Evolutionary conservation across 2,329 filamentous ascomycete species (phyloP).

Genomic region (Cordyceps pruinosa): DNA sequence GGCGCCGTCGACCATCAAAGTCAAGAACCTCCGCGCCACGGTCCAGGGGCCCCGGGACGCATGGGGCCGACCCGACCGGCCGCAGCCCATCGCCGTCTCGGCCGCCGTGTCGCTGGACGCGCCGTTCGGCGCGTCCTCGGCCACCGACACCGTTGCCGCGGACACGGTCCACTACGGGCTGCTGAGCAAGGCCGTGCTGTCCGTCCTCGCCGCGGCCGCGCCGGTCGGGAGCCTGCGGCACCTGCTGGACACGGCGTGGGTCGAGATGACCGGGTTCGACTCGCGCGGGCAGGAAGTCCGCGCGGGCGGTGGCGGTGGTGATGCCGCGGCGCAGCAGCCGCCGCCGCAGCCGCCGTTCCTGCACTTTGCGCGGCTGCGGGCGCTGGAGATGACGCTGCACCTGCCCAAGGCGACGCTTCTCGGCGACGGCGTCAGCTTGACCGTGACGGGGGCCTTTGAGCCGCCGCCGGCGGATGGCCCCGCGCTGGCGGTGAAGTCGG

Average conservation of each 20-base stretch:
- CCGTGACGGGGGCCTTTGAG: conserved; percentile 36
- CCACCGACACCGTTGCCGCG: conserved; percentile 52
- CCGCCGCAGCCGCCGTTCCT: conserved; percentile 22
- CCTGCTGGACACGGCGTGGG: conserved; percentile 28
- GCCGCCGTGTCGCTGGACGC: conserved; percentile 49
- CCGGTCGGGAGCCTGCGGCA: conserved; percentile 17
- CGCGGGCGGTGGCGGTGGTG: too few species aligned
- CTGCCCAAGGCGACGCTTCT: conserved; percentile 64
- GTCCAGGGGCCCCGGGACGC: conserved; percentile 56
- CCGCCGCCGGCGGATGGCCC: conserved; percentile 19
- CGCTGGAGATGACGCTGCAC: conserved; percentile 45
- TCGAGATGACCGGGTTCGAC: conserved; percentile 23
- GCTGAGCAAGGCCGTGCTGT: conserved; percentile 58
- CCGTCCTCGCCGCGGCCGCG: conserved; percentile 31
- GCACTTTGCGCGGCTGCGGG: conserved; percentile 30
- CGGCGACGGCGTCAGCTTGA: conserved; percentile 52
- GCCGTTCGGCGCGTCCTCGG: conserved; percentile 51
- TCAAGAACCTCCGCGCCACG: conserved; percentile 54
- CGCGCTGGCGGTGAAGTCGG: conserved; percentile 15
- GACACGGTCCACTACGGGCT: conserved; percentile 72
- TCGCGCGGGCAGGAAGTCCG: conserved; percentile 15
- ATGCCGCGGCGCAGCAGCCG: neutral
- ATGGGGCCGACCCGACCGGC: conserved; percentile 54
- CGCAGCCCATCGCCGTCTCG: conserved; percentile 57
- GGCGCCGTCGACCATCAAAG: conserved; percentile 42